Base-by-base conservation (phyloP, 2,329 filamentous ascomycete species). In the Leptographium flavum region DNA sequence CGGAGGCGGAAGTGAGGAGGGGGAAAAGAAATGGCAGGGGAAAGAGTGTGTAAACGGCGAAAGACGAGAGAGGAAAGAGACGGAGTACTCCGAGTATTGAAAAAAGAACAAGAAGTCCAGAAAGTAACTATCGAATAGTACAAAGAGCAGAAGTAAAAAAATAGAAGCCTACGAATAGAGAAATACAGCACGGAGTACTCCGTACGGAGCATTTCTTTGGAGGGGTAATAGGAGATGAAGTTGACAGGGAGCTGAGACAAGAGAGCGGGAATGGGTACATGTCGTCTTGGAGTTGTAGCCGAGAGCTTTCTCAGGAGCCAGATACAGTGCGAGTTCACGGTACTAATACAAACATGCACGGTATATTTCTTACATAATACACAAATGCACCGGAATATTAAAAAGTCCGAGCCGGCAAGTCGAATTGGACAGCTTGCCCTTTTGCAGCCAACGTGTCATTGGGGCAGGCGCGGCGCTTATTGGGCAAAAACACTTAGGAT, bases 401-500 rank as follows among this genome's bases (percentile, higher is more conserved):
- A 14, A 1, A 7, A 1, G 7, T 28, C 39, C 19, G 19, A n/a
- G n/a, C n/a, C n/a, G n/a, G n/a, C n/a, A 22, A 6, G 11, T 14
- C 8, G 41, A 43, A 43, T 23, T 42, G 39, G 19, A 42, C 39
- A 46, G 45, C 39, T 47, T 49, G 49, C 19, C 41, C 43, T 45
- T 41, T 39, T 17, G 19, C 6, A 28, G 11, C 22, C 17, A 15
- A 22, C 14, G 7, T 5, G 15, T 11, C 15, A 39, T 28, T 28
- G 10, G 37, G 32, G 15, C 17, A n/a, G 3, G 9, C 9, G 32
- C 15, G 17, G 15, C 15, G 19, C 7, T n/a, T n/a, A n/a, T n/a
- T n/a, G n/a, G 15, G 4, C 32, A 10, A 35, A 17, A 19, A n/a
- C 32, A 35, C 32, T 9, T 6, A n/a, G n/a, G n/a, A n/a, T n/a